Percentiles rank a stretch among this genome's conserved stretches.
These are phyloP conservation scores for Ambrosia artemisiifolia DNA, from an alignment of 129 eudicot genomes.

Conservation along the genomic window DNA sequence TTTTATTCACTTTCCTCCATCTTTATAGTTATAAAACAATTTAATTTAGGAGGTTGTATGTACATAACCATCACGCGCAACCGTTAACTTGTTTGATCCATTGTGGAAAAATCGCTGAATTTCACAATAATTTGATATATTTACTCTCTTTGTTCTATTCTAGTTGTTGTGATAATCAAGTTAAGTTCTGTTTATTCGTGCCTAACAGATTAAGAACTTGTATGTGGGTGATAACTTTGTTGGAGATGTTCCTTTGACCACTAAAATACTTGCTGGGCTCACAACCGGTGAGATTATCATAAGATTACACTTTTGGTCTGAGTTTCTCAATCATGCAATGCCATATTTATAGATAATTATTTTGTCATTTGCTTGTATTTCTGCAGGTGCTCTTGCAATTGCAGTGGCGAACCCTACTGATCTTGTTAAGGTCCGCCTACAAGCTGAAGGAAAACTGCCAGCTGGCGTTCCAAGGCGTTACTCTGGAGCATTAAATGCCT, in stretches of 20 bases:
- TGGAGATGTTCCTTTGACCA: slow-evolving; percentile 79
- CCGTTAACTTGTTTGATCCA: neutral
- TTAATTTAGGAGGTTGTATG: neutral
- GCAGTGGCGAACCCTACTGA: slow-evolving; percentile 78
- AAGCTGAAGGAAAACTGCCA: slow-evolving; percentile 78
- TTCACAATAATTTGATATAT: neutral
- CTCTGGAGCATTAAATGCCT: slow-evolving; percentile 80
- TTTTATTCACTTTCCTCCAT: neutral
- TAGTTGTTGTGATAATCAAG: neutral
- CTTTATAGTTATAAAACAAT: neutral
- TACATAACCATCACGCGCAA: neutral
- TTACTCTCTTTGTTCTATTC: neutral
- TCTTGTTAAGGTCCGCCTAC: slow-evolving; percentile 85
- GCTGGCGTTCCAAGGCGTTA: slow-evolving; percentile 82
- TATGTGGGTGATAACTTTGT: slow-evolving; percentile 77
- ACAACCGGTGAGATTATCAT: slow-evolving; percentile 64
- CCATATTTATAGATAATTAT: slow-evolving; percentile 13
- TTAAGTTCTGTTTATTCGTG: neutral
- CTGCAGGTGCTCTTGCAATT: slow-evolving; percentile 65
- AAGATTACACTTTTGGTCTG: neutral
- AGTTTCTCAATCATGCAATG: neutral
- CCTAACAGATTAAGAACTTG: slow-evolving; percentile 57
- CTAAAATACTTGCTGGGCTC: slow-evolving; percentile 79
- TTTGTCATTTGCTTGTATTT: slow-evolving; percentile 13
- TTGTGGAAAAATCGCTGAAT: neutral